Conservation (phyloP, 371 early-diverging fungal species). For the Haplosporangium sp. region DNA sequence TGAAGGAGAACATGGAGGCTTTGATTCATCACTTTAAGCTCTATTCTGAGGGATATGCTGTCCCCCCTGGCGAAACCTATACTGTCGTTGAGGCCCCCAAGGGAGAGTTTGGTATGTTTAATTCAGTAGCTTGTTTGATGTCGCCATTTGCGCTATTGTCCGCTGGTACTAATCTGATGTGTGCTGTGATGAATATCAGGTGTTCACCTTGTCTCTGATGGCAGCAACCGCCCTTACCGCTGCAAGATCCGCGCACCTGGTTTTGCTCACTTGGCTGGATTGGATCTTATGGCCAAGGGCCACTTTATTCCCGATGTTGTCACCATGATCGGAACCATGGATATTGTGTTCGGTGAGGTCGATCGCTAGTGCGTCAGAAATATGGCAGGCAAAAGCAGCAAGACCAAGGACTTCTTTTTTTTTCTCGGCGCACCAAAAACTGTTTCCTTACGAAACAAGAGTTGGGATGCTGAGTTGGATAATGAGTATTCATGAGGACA, state of each 20-base stretch:
- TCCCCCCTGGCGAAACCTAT: constrained; percentile 97
- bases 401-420: no score
- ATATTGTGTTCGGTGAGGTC: constrained; percentile 96
- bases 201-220: constrained; percentile 63
- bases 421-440: no score
- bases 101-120: constrained; percentile 89
- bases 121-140: background rate
- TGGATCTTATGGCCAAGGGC: constrained; percentile 90
- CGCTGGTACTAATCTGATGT: background rate
- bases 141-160: background rate
- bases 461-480: no score
- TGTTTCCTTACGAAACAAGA: no score
- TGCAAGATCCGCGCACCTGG: constrained; percentile 99
- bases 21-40: constrained; percentile 98
- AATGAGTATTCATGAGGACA: no score
- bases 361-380: constrained; percentile 66
- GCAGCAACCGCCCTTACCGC: constrained; percentile 94
- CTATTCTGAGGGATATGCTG: constrained; percentile 97
- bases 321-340: constrained; percentile 70
- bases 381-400: background rate
- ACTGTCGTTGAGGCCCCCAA: constrained; percentile 98
- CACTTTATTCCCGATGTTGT: constrained; percentile 97
- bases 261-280: constrained; percentile 92
- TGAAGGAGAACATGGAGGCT: constrained; percentile 99
- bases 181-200: constrained; percentile 7